Base-by-base conservation (phyloP, 106 monocot genomes). In the Acorus gramineus region DNA sequence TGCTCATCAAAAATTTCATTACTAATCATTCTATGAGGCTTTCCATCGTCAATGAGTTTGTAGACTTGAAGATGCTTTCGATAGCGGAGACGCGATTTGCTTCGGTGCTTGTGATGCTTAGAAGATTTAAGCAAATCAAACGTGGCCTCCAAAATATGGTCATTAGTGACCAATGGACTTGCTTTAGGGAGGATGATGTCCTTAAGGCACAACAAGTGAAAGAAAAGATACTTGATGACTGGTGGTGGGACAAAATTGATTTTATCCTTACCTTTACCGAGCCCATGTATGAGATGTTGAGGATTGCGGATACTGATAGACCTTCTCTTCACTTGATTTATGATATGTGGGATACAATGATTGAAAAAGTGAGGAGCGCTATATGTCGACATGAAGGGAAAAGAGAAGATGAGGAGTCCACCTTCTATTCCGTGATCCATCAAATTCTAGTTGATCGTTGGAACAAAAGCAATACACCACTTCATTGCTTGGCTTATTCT, bases 391-490 rank as follows among this genome's bases (percentile, higher is more conserved):
- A 58, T 58, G 57, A 58, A 58, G 28, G 28, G 28, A 28, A 28
- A 28, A 28, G 28, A 28, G 28, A 28, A 28, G 28, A 28, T 28
- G 28, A 28, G 28, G 28, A 28, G 28, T 28, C 28, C 28, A 28
- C 28, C 28, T 28, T 28, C 28, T 28, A 28, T 1, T 28, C 28
- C 28, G 28, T 28, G 28, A 28, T 28, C 28, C 28, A 28, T 28
- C 28, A 28, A 28, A 28, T 28, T 28, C 28, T 28, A 28, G 28
- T 28, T 28, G 28, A 28, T 28, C 28, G 28, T 28, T 28, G 57
- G n/a, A 58, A 58, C 57, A 58, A 58, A 14, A 58, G 57, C 5
- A 58, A 58, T 13, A 58, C 57, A n/a, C n/a, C n/a, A n/a, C 57
- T 58, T 14, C 57, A 58, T 14, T 58, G 9, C 57, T n/a, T 58